Base-by-base conservation (phyloP, 73 alveolate species). In the Symbiodinium pilosum region DNA sequence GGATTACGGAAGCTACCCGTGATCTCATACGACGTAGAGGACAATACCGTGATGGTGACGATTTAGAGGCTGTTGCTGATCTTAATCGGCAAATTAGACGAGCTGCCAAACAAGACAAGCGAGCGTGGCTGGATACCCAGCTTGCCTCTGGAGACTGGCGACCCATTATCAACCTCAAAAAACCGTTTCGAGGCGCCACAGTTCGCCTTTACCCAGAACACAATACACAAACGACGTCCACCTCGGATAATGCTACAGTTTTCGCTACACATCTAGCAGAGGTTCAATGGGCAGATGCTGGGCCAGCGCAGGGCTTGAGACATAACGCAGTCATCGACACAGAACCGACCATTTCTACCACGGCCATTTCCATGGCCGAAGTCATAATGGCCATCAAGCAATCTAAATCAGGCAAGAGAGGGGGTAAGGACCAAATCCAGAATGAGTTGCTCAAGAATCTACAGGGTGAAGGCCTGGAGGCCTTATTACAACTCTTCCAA, bases 291-390 rank as follows among this genome's bases (percentile, higher is more conserved):
- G 11, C 11, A 1, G 54, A 52, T 34, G 87, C 87, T 2, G 87
- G 87, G 4, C 51, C 52, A 2, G 56, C 87, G 41, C 43, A 32
- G 36, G 87, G 87, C 36, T 32, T 77, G 3, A 41, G 32, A 20
- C 36, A 34, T 2, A 54, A 77, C 3, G 38, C 87, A 1, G 87
- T 34, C 1, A 4, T 77, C 34, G 34, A 36, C 6, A 2, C 39
- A 12, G 30, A 18, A 2, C 87, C 87, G 87, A 77, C 87, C 87
- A 77, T 77, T 77, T 77, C 87, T 39, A 2, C 43, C 43, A 77
- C 87, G 87, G 24, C 52, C 87, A 77, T 77, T 77, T 77, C 87
- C 18, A 36, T 77, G 52, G 87, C 87, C 2, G 87, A 77, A 36
- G n/a, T 24, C 43, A 36, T 32, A 1, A 2, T 3, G 56, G 51